These are phyloP conservation scores for Yamadazyma jaroonii DNA, from an alignment of 1,139 yeast genomes.

Conservation along the genomic window DNA sequence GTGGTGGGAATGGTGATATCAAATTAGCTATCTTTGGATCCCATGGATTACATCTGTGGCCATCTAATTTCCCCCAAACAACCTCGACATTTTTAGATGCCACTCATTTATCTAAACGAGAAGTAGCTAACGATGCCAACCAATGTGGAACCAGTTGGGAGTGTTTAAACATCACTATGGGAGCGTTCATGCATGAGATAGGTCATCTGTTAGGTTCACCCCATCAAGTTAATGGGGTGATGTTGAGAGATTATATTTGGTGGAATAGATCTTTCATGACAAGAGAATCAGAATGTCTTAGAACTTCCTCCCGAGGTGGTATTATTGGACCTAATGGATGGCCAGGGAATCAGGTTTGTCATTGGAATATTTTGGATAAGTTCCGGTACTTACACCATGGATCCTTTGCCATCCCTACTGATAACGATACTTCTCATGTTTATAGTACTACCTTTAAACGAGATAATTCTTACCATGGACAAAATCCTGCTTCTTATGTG, in stretches of 20 bases:
- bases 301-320: constrained; percentile 42
- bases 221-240: constrained; percentile 85
- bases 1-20: constrained; percentile 75
- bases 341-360: constrained; percentile 42
- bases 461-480: constrained; percentile 18
- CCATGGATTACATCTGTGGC: constrained; percentile 91
- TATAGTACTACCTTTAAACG: constrained; percentile 22
- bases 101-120: constrained; percentile 56
- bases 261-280: constrained; percentile 83
- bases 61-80: constrained; percentile 67
- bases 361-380: constrained; percentile 83
- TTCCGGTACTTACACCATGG: constrained; percentile 79
- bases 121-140: constrained; percentile 85
- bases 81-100: constrained; percentile 69
- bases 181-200: constrained; percentile 94
- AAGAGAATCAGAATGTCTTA: constrained; percentile 56
- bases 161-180: constrained; percentile 78
- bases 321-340: constrained; percentile 54
- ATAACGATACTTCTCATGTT: constrained; percentile 28
- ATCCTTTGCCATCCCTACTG: constrained; percentile 69
- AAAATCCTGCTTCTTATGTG: constrained; percentile 25
- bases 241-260: constrained; percentile 81
- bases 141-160: constrained; percentile 92
- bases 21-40: constrained; percentile 90
- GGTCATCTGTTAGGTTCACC: constrained; percentile 93